Evolutionary conservation across 208 protist genomes (phyloP).

Genomic region (Trypanosomatidae sp.): DNA sequence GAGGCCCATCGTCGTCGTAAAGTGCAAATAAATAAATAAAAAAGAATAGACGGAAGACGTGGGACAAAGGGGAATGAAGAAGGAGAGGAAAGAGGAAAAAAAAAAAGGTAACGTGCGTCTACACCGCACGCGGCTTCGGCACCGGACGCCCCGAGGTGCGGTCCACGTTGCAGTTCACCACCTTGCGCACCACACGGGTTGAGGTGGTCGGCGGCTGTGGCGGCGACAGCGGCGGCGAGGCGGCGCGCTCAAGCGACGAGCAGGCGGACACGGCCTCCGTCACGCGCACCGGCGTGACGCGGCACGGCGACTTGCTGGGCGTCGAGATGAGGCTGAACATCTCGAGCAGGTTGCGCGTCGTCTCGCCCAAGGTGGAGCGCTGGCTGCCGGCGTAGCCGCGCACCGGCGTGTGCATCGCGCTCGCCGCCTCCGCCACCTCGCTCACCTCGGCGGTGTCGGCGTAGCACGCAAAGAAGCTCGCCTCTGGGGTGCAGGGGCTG

Average conservation of each 20-base stretch:
- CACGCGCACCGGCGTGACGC: no score
- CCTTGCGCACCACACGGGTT: constrained; percentile 34
- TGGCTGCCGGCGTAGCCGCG: not conserved
- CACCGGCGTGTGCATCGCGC: constrained; percentile 13
- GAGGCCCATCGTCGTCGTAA: no score
- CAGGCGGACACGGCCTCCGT: no score
- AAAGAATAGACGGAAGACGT: no score
- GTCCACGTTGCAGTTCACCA: constrained; percentile 47
- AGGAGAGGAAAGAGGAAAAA: no score
- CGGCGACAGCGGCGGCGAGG: no score
- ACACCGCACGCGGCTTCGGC: constrained; percentile 7
- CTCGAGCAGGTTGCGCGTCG: constrained; percentile 13
- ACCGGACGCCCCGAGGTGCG: constrained; percentile 49
- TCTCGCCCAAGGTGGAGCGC: constrained; percentile 7
- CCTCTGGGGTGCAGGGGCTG: constrained; percentile 36
- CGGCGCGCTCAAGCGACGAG: no score
- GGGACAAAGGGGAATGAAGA: no score
- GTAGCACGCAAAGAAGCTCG: constrained; percentile 71
- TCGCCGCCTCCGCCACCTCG: constrained; percentile 17
- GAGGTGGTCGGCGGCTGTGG: not conserved
- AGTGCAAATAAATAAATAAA: no score
- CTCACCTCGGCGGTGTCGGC: no score
- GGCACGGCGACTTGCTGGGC: constrained; percentile 8
- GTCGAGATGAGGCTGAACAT: not conserved
- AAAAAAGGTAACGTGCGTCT: not conserved